Percentiles rank a stretch among this genome's conserved stretches.
Evolutionary conservation across 1,284 basidiomycete species (phyloP).

Genomic region (Trichosporon sp.): DNA sequence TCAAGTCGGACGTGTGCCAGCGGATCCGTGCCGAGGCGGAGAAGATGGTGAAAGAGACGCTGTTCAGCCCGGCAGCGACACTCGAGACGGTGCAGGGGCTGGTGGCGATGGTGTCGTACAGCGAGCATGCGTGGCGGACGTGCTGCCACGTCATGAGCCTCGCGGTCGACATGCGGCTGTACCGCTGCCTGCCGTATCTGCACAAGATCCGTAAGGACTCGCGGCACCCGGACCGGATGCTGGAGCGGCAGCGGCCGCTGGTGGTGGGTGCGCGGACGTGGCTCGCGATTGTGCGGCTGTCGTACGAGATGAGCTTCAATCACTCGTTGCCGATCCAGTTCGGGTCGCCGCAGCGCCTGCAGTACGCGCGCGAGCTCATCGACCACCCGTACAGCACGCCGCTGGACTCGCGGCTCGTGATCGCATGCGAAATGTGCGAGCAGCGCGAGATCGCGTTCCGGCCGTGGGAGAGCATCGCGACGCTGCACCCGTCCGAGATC

Average conservation of each 20-base stretch:
- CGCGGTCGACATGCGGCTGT: slow-evolving; percentile 34
- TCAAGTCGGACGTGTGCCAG: slow-evolving; percentile 16
- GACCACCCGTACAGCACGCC: slow-evolving; percentile 27
- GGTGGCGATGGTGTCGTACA: slow-evolving; percentile 15
- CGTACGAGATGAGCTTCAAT: slow-evolving; percentile 31
- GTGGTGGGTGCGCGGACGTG: slow-evolving; percentile 29
- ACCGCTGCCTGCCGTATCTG: slow-evolving; percentile 30
- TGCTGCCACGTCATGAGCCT: slow-evolving; percentile 34
- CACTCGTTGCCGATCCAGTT: slow-evolving; percentile 27
- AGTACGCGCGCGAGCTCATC: slow-evolving; percentile 26
- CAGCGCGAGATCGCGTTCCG: slow-evolving; percentile 12
- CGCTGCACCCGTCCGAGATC: slow-evolving; percentile 13
- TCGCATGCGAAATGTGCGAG: slow-evolving; percentile 26
- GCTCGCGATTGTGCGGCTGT: slow-evolving; percentile 18
- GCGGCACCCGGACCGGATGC: slow-evolving; percentile 10
- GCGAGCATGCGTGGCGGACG: slow-evolving; percentile 29
- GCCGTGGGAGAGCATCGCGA: slow-evolving; percentile 15
- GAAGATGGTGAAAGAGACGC: slow-evolving; percentile 23
- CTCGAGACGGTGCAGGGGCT: slow-evolving; percentile 32
- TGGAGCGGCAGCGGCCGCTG: slow-evolving; percentile 18
- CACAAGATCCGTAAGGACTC: slow-evolving; percentile 23
- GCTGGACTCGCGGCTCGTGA: slow-evolving; percentile 30
- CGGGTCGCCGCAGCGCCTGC: slow-evolving; percentile 12
- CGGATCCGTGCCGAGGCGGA: slow-evolving; percentile 10
- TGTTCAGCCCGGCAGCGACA: slow-evolving; percentile 29